Evolutionary conservation across 2,329 filamentous ascomycete genomes (phyloP).

Genomic region (Fusarium poae): DNA sequence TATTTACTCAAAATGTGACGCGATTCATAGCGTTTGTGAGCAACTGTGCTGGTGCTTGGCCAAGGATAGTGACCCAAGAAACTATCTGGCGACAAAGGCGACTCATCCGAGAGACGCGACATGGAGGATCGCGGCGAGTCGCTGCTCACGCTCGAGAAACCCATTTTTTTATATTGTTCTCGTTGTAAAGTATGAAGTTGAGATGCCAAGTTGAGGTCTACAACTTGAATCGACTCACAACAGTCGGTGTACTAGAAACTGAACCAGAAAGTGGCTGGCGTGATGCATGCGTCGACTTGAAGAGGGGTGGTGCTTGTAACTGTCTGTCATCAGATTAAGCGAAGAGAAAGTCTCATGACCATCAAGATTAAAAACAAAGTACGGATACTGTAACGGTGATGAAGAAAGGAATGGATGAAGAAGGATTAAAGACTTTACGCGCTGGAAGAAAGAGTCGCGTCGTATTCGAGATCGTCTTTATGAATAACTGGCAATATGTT

Average conservation of each 20-base stretch:
- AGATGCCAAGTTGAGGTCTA: conserved; percentile 8
- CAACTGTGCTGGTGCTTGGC: conserved; percentile 33
- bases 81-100: conserved; percentile 30
- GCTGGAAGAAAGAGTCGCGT: conserved; percentile 5
- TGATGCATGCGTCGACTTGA: conserved; percentile 32
- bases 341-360: conserved; percentile 27
- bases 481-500: conserved; percentile 17
- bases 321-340: conserved; percentile 27
- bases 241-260: conserved; percentile 29
- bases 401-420: not conserved
- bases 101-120: conserved; percentile 29
- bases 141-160: conserved; percentile 11
- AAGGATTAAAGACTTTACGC: conserved; percentile 8
- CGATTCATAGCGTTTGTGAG: conserved; percentile 27
- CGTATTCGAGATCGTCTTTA: conserved; percentile 22
- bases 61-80: conserved; percentile 36
- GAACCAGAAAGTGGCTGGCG: conserved; percentile 15
- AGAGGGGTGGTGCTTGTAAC: conserved; percentile 20
- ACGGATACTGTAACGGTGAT: not conserved
- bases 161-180: conserved; percentile 14
- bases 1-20: conserved; percentile 21
- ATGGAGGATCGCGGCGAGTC: conserved; percentile 31
- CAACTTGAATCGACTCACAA: conserved; percentile 14
- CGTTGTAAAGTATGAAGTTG: conserved; percentile 2
- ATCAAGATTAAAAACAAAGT: not conserved